These are phyloP conservation scores for Pythium aquatile DNA, from an alignment of 352 stramenopile species.

Conservation along the genomic window DNA sequence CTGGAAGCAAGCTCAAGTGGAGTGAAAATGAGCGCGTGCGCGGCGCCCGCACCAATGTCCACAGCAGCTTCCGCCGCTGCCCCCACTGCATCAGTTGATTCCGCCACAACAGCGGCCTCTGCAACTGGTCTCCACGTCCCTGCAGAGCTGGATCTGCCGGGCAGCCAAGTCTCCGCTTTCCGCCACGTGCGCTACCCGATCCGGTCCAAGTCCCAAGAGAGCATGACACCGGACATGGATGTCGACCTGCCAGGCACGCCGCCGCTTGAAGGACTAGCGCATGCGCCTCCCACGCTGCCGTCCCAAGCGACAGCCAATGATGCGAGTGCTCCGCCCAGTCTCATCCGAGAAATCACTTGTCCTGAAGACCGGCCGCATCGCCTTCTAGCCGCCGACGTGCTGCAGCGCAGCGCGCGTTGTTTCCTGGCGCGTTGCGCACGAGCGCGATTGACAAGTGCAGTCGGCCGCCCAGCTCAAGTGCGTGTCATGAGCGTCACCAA, in stretches of 20 bases:
- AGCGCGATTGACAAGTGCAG: slow-evolving; percentile 35
- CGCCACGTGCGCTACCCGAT: slow-evolving; percentile 24
- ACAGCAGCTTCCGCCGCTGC: neutral
- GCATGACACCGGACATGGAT: slow-evolving; percentile 10
- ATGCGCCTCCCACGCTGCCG: neutral
- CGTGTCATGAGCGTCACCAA: slow-evolving; percentile 42
- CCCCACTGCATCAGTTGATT: neutral
- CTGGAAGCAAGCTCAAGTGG: neutral
- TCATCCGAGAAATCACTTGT: slow-evolving; percentile 29
- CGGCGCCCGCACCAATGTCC: neutral
- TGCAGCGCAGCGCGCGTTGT: slow-evolving; percentile 38
- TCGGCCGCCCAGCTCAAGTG: slow-evolving; percentile 64
- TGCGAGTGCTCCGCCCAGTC: slow-evolving; percentile 8
- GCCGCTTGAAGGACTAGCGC: slow-evolving; percentile 28
- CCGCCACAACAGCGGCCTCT: neutral
- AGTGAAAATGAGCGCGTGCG: slow-evolving; percentile 1
- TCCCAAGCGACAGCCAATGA: neutral
- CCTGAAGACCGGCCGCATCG: slow-evolving; percentile 39
- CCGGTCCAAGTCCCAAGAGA: neutral
- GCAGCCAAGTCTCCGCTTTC: slow-evolving; percentile 6
- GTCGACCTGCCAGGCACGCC: slow-evolving; percentile 65
- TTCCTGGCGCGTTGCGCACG: slow-evolving; percentile 38
- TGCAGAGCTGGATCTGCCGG: neutral
- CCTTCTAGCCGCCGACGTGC: slow-evolving; percentile 29
- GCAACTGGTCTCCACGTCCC: slow-evolving; percentile 4